phyloP scores from a whole-genome alignment of 2,329 filamentous ascomycete species.

The Teratosphaeria pseudoeucalypti region DNA sequence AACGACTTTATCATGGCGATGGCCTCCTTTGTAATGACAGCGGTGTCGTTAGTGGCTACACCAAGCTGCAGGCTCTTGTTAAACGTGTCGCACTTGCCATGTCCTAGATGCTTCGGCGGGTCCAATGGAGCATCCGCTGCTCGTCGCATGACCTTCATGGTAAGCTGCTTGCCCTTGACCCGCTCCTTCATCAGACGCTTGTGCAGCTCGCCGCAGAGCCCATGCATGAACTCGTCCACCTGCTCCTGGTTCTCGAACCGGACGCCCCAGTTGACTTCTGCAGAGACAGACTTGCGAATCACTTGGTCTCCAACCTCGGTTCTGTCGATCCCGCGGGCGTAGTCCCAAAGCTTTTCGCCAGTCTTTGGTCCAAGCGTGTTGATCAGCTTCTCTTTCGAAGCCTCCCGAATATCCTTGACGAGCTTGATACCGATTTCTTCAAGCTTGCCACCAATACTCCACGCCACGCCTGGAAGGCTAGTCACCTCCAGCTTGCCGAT shows the following conservation, averaged over 20 bases:
- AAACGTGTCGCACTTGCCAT: constrained; percentile 89
- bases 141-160: constrained; percentile 89
- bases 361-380: constrained; percentile 80
- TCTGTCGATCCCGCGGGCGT: constrained; percentile 76
- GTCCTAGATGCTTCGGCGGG: constrained; percentile 84
- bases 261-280: constrained; percentile 97
- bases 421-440: constrained; percentile 74
- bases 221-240: constrained; percentile 81
- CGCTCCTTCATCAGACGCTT: constrained; percentile 69
- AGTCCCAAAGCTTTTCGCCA: constrained; percentile 81
- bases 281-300: constrained; percentile 85
- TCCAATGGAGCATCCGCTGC: constrained; percentile 79
- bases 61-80: constrained; percentile 80
- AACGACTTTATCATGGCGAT: constrained; percentile 74
- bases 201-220: constrained; percentile 75
- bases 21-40: constrained; percentile 67
- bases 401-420: constrained; percentile 71
- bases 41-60: constrained; percentile 67
- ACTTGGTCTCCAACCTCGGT: constrained; percentile 78
- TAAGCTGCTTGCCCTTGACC: constrained; percentile 79
- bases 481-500: constrained; percentile 69
- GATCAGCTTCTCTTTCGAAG: constrained; percentile 65
- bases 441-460: constrained; percentile 76
- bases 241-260: constrained; percentile 87
- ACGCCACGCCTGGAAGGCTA: constrained; percentile 81